Evolutionary conservation across 192 early-diverging fungal genomes (phyloP).

Genomic region (Entophlyctis helioformis): DNA sequence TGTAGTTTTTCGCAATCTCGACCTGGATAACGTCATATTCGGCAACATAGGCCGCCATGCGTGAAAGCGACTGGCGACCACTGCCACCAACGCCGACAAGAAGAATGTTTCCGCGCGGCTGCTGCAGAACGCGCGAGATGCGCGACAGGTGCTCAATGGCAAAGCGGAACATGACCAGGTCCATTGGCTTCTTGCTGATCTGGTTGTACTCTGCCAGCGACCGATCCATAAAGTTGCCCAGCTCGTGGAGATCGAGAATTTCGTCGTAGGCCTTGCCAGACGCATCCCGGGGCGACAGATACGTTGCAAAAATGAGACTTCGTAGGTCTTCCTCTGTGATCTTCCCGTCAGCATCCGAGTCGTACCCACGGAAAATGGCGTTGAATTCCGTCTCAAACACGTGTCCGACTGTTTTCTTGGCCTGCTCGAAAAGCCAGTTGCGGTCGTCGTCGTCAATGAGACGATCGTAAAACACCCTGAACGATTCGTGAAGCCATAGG

Average conservation of each 20-base stretch:
- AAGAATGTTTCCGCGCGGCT: conserved; percentile 46
- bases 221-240: conserved; percentile 41
- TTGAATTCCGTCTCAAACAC: conserved; percentile 36
- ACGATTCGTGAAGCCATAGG: conserved; percentile 48
- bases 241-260: conserved; percentile 30
- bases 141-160: conserved; percentile 46
- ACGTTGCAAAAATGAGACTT: conserved; percentile 46
- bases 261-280: conserved; percentile 34
- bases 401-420: conserved; percentile 23
- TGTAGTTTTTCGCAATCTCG: conserved; percentile 47
- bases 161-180: conserved; percentile 49
- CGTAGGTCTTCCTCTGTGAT: conserved; percentile 39
- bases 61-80: conserved; percentile 42
- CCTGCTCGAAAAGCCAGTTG: conserved; percentile 34
- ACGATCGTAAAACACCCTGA: conserved; percentile 46
- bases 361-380: conserved; percentile 32
- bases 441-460: conserved; percentile 44
- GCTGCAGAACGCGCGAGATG: conserved; percentile 40
- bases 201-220: conserved; percentile 37
- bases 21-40: conserved; percentile 49
- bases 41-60: conserved; percentile 45
- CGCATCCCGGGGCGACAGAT: conserved; percentile 32
- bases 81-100: conserved; percentile 49
- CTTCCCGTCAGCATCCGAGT: conserved; percentile 24
- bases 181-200: conserved; percentile 51